Evolutionary conservation across 1,284 basidiomycete genomes (phyloP).

Genomic region (Heterobasidion parviporum): DNA sequence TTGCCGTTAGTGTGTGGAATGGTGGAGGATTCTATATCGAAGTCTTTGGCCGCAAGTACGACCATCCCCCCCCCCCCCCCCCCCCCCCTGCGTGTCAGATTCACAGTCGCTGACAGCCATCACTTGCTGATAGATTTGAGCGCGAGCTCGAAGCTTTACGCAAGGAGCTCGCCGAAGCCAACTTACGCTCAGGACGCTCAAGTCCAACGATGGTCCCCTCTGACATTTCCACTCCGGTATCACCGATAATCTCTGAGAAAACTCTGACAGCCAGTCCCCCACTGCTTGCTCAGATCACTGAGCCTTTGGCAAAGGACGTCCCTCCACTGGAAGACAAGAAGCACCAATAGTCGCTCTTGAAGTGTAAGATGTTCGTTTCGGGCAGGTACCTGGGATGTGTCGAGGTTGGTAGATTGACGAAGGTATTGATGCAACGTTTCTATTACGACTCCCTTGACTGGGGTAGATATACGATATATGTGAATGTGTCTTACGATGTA

Average conservation of each 20-base stretch:
- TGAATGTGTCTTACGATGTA: background rate
- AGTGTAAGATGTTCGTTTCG: background rate
- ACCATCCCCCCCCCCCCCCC: too few species aligned
- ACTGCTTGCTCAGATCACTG: background rate
- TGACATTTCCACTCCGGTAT: slow-evolving; percentile 10
- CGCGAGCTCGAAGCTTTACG: slow-evolving; percentile 82
- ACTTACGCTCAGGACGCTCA: slow-evolving; percentile 32
- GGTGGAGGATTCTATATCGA: slow-evolving; percentile 87
- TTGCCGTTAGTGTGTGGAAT: slow-evolving; percentile 81
- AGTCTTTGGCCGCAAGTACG: slow-evolving; percentile 89
- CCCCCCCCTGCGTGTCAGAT: background rate
- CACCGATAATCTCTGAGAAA: slow-evolving; percentile 7
- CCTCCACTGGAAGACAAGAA: slow-evolving; percentile 1
- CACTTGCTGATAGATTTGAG: slow-evolving; percentile 58
- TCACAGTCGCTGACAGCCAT: too few species aligned
- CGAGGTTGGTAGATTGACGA: background rate
- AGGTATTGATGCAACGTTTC: background rate
- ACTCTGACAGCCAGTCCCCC: background rate
- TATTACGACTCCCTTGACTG: background rate
- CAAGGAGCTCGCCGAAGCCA: slow-evolving; percentile 72
- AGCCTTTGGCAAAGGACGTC: background rate
- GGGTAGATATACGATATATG: background rate
- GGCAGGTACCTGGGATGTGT: background rate
- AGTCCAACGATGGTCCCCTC: slow-evolving; percentile 33
- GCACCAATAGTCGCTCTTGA: background rate